Evolutionary conservation across 768 basidiomycete genomes (phyloP), one percentile per base, ranked within the genome.

Genomic region (Hirschioporus abietinus): DNA sequence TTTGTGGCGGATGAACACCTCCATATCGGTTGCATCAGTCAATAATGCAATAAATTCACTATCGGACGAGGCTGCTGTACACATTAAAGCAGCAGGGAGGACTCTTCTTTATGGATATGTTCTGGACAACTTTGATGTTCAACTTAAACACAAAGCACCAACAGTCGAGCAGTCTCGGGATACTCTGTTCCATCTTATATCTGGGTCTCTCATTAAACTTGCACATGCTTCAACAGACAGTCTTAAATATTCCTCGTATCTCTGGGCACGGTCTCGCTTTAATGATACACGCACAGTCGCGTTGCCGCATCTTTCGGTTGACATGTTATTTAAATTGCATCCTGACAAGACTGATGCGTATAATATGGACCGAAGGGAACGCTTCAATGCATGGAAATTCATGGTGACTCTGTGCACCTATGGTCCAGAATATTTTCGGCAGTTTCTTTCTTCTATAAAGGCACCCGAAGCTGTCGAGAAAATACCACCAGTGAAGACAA

Each of bases 101-200:
- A 73, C 72, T 6, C 67, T 77, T 5, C 63, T 73, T 0, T 66
- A 72, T 1, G 65, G 68, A 6, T 78, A 74, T 69, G 78, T 78
- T 6, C 83, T 79, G 27, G 78, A 84, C 66, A 84, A 84, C 69
- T 74, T 83, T 30, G 80, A 84, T 67, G 72, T 82, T 6, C 71
- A 78, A 52, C 67, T 81, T 8, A 75, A 78, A 60, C 64, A 69
- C 10, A 18, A 70, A 0, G 65, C 74, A 7, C 77, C 76, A 0
- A 79, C 77, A 0, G 64, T 75, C 0, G 76, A 82, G 59, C 71
- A 74, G 9, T 23, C 59, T n/a, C n/a, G n/a, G 0, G 63, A 69
- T 0, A 72, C 68, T 0, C 66, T 80, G 2, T 65, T 74, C 1
- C 78, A 80, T 66, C 65, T 78, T 17, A 80, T 81, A 1, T 74